These are phyloP conservation scores for Lasiodiplodia theobromae DNA, from an alignment of 2,329 filamentous ascomycete genomes.

Conservation along the genomic window DNA sequence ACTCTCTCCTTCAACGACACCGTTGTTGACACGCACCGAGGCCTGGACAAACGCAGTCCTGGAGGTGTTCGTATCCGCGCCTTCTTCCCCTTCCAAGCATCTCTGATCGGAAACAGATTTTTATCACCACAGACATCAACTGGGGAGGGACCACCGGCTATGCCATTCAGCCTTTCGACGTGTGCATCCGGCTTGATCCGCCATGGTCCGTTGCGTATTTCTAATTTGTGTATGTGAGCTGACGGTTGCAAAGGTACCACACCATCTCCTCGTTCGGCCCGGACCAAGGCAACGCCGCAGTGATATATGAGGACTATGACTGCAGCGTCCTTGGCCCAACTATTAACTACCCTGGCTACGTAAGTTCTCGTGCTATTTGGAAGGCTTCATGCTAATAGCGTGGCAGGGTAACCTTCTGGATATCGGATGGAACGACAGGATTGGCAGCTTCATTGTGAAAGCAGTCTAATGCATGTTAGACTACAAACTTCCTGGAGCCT, in stretches of 20 bases:
- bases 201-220: background rate
- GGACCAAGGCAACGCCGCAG: background rate
- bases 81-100: background rate
- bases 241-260: background rate
- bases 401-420: background rate
- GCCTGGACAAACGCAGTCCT: background rate
- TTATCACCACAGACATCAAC: background rate
- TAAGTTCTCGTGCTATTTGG: background rate
- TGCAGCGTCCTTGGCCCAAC: background rate
- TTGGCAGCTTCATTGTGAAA: background rate
- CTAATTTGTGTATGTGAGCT: background rate
- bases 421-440: background rate
- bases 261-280: background rate
- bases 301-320: background rate
- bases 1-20: no score
- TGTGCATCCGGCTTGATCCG: background rate
- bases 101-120: background rate
- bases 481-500: background rate
- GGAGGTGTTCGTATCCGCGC: background rate
- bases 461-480: background rate
- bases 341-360: background rate
- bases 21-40: no score
- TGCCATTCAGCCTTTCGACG: background rate
- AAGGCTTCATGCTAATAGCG: background rate
- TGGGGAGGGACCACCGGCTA: background rate